phyloP scores from a whole-genome alignment of 176 grass and related monocot species.

The Thinopyrum elongatum region DNA sequence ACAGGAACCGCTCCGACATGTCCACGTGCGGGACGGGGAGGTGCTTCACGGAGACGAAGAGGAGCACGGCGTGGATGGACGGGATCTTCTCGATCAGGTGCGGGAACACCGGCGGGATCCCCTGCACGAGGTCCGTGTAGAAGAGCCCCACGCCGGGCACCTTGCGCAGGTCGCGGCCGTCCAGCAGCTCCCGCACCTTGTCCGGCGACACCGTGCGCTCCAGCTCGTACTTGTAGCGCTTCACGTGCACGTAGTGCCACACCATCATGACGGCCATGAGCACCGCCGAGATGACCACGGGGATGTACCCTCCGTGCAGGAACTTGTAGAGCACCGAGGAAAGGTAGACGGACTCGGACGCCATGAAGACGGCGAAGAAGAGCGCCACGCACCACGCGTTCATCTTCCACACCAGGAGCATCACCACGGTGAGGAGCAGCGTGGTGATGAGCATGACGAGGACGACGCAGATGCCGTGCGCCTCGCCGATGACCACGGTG shows the following conservation, averaged over 20 bases:
- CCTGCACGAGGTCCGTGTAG: slow-evolving; percentile 87
- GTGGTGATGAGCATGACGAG: slow-evolving; percentile 69
- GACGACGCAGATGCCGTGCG: slow-evolving; percentile 72
- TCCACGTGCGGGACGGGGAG: slow-evolving; percentile 60
- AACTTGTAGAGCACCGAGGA: slow-evolving; percentile 76
- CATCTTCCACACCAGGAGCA: slow-evolving; percentile 50
- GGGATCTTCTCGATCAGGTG: slow-evolving; percentile 70
- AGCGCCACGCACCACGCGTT: slow-evolving; percentile 43
- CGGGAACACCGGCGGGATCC: slow-evolving; percentile 68
- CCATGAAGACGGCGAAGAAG: slow-evolving; percentile 49
- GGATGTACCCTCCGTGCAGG: slow-evolving; percentile 66
- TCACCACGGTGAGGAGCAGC: slow-evolving; percentile 47
- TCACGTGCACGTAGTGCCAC: slow-evolving; percentile 79
- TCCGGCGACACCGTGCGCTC: slow-evolving; percentile 39
- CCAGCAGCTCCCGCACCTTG: slow-evolving; percentile 31
- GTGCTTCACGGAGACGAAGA: slow-evolving; percentile 78
- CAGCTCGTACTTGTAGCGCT: slow-evolving; percentile 52
- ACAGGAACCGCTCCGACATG: slow-evolving; percentile 57
- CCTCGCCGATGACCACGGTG: slow-evolving; percentile 55
- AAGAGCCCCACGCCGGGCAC: slow-evolving; percentile 70
- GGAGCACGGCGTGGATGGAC: slow-evolving; percentile 55
- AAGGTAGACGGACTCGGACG: slow-evolving; percentile 60
- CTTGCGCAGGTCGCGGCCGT: background rate
- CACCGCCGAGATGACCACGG: slow-evolving; percentile 37
- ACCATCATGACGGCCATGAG: slow-evolving; percentile 63